Conservation (phyloP, 345 rosid genomes). For the Dipteronia sinensis region DNA sequence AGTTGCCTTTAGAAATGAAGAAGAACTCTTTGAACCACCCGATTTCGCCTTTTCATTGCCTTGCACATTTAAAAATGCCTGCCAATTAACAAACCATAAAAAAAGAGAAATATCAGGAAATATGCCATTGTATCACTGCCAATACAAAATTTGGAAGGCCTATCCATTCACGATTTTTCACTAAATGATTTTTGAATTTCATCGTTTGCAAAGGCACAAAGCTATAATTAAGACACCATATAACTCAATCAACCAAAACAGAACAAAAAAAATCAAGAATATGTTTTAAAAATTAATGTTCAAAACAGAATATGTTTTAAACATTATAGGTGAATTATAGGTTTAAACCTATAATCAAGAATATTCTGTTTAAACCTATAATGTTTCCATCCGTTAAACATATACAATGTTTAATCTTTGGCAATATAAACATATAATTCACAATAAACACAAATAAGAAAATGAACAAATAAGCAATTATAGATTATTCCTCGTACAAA, state of each 20-base stretch:
- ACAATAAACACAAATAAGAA: background rate
- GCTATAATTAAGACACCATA: background rate
- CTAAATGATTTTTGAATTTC: background rate
- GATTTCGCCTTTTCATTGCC: conserved; percentile 57
- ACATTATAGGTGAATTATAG: too few species aligned
- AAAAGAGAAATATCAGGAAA: background rate
- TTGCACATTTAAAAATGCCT: conserved; percentile 82
- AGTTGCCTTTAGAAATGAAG: conserved; percentile 80
- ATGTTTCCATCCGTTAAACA: background rate
- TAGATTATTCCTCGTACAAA: background rate
- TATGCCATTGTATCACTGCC: background rate
- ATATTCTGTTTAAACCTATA: too few species aligned
- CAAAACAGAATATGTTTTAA: background rate
- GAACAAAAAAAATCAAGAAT: background rate
- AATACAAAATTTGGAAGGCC: background rate
- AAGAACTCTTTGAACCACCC: conserved; percentile 58
- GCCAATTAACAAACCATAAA: conserved; percentile 17
- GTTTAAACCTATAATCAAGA: too few species aligned
- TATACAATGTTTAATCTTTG: background rate
- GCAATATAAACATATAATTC: background rate
- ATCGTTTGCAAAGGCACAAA: background rate
- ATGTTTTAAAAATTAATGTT: background rate
- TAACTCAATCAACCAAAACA: background rate
- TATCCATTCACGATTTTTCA: background rate
- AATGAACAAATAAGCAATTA: background rate